phyloP scores from a whole-genome alignment of 1,139 yeast species.

The Kurtzmaniella quercitrusa region DNA sequence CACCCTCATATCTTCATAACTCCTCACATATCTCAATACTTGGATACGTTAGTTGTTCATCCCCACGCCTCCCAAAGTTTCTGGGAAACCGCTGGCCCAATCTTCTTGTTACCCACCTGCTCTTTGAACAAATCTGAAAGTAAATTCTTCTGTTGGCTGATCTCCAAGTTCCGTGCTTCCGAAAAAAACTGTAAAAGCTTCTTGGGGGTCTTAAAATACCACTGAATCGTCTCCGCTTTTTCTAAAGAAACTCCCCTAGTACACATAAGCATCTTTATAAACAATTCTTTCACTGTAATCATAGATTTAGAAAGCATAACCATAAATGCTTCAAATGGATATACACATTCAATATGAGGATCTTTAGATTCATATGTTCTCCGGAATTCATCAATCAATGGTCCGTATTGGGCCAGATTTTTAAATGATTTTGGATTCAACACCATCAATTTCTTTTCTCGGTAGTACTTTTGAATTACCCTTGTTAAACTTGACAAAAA shows the following conservation, averaged over 20 bases:
- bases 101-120: conserved; percentile 58
- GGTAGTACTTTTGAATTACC: conserved; percentile 36
- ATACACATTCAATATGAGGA: conserved; percentile 49
- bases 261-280: conserved; percentile 71
- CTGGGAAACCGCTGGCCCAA: conserved; percentile 57
- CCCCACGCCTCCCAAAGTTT: conserved; percentile 66
- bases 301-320: conserved; percentile 67
- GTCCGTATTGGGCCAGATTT: conserved; percentile 50
- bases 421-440: conserved; percentile 47
- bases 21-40: too few species aligned
- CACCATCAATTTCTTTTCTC: conserved; percentile 34
- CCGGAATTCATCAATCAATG: conserved; percentile 37
- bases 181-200: conserved; percentile 37
- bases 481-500: conserved; percentile 58
- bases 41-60: too few species aligned
- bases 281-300: conserved; percentile 73
- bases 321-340: conserved; percentile 62
- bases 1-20: too few species aligned
- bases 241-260: conserved; percentile 79
- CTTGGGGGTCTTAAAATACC: conserved; percentile 59
- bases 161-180: conserved; percentile 2
- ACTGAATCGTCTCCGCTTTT: conserved; percentile 76
- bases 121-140: conserved; percentile 41
- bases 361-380: conserved; percentile 30
- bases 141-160: conserved; percentile 11